Evolutionary conservation across 257 asterid genomes (phyloP).

Genomic region (Agastache rugosa): DNA sequence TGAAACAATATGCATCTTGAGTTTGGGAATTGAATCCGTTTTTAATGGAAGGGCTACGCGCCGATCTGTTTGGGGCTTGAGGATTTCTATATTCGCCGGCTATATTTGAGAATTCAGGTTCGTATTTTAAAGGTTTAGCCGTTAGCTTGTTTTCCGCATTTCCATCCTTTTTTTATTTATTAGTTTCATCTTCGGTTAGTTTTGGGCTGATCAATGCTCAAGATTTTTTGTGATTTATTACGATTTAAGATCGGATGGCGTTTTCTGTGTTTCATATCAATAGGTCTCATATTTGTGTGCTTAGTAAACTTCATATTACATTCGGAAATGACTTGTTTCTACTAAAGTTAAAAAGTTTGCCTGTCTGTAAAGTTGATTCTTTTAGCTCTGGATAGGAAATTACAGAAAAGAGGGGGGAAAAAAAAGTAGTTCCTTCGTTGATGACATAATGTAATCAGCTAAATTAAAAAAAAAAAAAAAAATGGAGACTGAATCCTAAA

Average conservation of each 20-base stretch:
- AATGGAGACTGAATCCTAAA: slow-evolving; percentile 6
- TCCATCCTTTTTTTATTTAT: background rate
- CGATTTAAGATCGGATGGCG: background rate
- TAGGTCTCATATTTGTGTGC: background rate
- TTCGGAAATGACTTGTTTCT: background rate
- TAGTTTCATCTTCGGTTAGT: background rate
- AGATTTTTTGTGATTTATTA: background rate
- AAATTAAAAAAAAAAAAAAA: background rate
- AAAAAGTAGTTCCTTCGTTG: background rate
- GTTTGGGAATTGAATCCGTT: background rate
- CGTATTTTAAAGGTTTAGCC: background rate
- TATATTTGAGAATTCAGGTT: slow-evolving; percentile 93
- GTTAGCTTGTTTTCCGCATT: background rate
- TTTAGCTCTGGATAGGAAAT: background rate
- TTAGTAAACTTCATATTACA: background rate
- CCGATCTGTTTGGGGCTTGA: slow-evolving; percentile 99
- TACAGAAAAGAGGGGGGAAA: background rate
- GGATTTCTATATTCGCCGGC: slow-evolving; percentile 91
- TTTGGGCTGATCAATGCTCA: background rate
- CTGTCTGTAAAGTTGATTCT: background rate
- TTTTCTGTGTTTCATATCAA: background rate
- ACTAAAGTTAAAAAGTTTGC: background rate
- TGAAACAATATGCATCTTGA: background rate
- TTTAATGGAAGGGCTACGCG: slow-evolving; percentile 77
- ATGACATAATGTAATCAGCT: background rate